These are phyloP conservation scores for Lachnellula subtilissima DNA, from an alignment of 2,329 filamentous ascomycete species.

Conservation along the genomic window DNA sequence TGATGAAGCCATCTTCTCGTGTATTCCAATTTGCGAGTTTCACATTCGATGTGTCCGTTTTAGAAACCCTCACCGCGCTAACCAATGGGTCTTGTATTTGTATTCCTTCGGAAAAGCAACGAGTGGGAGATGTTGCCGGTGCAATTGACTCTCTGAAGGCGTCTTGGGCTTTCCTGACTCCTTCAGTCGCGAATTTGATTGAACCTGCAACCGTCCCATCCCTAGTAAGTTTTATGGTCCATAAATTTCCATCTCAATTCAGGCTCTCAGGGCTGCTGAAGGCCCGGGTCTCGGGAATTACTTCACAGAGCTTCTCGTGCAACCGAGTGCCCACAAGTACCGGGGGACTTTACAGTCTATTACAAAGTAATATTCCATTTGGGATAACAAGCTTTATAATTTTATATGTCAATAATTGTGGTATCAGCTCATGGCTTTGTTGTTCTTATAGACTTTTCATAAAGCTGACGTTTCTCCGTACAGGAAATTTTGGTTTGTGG, in stretches of 20 bases:
- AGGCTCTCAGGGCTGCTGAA: no score
- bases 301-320: no score
- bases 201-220: constrained; percentile 1
- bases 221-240: background rate
- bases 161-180: constrained; percentile 24
- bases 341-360: no score
- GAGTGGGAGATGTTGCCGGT: constrained; percentile 33
- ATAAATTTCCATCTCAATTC: no score
- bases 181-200: constrained; percentile 20
- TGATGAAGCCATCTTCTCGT: constrained; percentile 5
- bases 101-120: constrained; percentile 35
- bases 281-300: no score
- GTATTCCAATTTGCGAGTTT: constrained; percentile 13
- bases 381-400: no score
- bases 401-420: no score
- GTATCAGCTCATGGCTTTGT: no score
- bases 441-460: background rate
- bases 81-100: constrained; percentile 36
- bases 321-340: no score
- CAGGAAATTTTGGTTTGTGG: constrained; percentile 15
- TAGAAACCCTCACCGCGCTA: constrained; percentile 28
- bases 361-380: no score
- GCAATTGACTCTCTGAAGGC: constrained; percentile 18
- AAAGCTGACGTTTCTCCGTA: background rate
- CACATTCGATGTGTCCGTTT: constrained; percentile 35